phyloP scores from a whole-genome alignment of 1,284 basidiomycete genomes.

The Cutaneotrichosporon cutaneum region DNA sequence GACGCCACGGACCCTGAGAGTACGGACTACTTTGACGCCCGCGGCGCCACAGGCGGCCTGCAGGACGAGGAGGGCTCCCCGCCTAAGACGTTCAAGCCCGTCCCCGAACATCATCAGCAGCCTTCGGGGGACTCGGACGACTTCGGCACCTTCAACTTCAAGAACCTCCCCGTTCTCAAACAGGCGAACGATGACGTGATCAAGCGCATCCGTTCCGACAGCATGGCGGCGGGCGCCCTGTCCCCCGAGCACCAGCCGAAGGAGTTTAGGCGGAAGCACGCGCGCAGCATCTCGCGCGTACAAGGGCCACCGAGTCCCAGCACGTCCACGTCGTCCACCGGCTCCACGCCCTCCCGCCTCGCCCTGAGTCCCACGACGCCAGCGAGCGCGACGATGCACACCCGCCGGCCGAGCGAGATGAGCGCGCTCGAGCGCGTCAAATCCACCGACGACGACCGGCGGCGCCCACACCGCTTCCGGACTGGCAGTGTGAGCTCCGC shows the following conservation, averaged over 20 bases:
- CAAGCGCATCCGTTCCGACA: constrained; percentile 68
- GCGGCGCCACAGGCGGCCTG: constrained; percentile 60
- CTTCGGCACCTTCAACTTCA: constrained; percentile 97
- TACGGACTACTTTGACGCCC: constrained; percentile 97
- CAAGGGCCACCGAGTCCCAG: constrained; percentile 65
- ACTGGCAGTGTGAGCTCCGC: constrained; percentile 65
- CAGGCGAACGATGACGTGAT: constrained; percentile 99
- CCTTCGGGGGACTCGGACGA: constrained; percentile 61
- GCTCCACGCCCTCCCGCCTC: constrained; percentile 81
- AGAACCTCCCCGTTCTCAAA: constrained; percentile 94
- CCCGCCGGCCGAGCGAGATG: constrained; percentile 78
- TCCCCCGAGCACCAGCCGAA: constrained; percentile 12
- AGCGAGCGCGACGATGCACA: constrained; percentile 54
- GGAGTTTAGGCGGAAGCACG: constrained; percentile 16
- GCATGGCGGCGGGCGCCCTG: constrained; percentile 30
- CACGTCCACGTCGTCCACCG: constrained; percentile 87
- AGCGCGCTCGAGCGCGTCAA: constrained; percentile 83
- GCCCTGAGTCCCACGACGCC: constrained; percentile 31
- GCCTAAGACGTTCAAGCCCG: constrained; percentile 54
- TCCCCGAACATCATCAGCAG: not conserved
- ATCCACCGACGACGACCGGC: constrained; percentile 66
- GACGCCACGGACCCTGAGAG: constrained; percentile 93
- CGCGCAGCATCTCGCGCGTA: constrained; percentile 3
- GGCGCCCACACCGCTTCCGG: constrained; percentile 83
- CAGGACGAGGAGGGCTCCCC: constrained; percentile 34